phyloP scores from a whole-genome alignment of 2,329 filamentous ascomycete species.

The Stachybotrys chartarum region DNA sequence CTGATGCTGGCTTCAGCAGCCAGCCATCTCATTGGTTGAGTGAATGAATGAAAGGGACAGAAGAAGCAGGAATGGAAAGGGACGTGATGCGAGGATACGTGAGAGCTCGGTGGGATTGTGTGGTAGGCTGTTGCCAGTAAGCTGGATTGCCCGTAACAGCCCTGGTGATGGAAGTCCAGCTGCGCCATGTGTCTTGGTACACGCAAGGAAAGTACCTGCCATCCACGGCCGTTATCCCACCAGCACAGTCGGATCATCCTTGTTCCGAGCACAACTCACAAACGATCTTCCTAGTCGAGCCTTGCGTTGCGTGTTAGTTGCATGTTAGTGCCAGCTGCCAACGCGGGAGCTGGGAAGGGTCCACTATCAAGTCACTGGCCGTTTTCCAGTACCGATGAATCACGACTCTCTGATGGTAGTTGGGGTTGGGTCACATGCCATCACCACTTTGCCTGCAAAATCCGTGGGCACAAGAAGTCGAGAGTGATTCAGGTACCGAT shows the following conservation, averaged over 20 bases:
- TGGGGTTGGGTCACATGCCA: too few relatives aligned
- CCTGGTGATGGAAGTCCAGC: neutral
- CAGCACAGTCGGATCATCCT: conserved; percentile 9
- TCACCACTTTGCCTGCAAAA: too few relatives aligned
- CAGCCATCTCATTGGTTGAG: conserved; percentile 10
- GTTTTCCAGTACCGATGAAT: too few relatives aligned
- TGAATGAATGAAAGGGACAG: neutral
- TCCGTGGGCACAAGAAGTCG: too few relatives aligned
- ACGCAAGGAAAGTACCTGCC: neutral
- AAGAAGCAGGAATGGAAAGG: neutral
- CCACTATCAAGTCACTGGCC: too few relatives aligned
- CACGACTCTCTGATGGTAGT: too few relatives aligned
- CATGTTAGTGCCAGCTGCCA: too few relatives aligned
- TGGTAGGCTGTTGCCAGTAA: neutral
- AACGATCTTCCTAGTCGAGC: too few relatives aligned
- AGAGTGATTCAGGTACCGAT: too few relatives aligned
- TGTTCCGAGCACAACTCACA: conserved; percentile 1
- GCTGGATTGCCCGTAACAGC: neutral
- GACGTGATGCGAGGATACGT: neutral
- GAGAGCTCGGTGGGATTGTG: neutral
- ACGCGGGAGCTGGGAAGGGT: too few relatives aligned
- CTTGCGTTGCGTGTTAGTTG: too few relatives aligned
- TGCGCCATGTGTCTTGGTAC: neutral
- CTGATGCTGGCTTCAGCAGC: conserved; percentile 9
- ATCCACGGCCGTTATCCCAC: neutral